Evolutionary conservation across 176 grass and related monocot genomes (phyloP).

Genomic region (Hordeum marinum): DNA sequence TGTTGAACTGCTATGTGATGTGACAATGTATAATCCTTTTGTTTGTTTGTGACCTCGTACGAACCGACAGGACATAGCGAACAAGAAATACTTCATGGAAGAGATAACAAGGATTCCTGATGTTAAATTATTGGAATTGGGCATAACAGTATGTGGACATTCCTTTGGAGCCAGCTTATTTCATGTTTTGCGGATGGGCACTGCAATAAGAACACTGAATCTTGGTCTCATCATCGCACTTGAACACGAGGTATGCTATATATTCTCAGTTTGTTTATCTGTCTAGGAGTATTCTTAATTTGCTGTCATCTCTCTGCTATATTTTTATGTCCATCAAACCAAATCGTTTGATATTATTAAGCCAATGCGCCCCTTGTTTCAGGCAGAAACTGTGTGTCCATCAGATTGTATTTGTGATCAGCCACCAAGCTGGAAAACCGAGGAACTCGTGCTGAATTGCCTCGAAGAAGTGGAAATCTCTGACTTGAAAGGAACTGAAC

Average conservation of each 20-base stretch:
- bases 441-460: not conserved
- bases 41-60: not conserved
- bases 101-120: not conserved
- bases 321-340: not conserved
- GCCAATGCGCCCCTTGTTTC: not conserved
- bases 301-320: not conserved
- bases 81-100: not conserved
- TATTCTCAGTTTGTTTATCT: not conserved
- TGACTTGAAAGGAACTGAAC: not conserved
- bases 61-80: not conserved
- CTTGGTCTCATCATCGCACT: not conserved
- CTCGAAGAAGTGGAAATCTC: slow-evolving; percentile 3
- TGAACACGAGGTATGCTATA: not conserved
- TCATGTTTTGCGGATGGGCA: slow-evolving; percentile 9
- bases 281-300: too few relatives aligned
- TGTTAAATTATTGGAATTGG: not conserved
- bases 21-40: not conserved
- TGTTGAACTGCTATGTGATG: not conserved
- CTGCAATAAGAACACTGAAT: not conserved
- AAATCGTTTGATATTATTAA: not conserved
- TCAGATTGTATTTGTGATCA: not conserved
- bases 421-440: not conserved
- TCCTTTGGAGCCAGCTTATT: slow-evolving; percentile 7
- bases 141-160: not conserved
- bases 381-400: not conserved